These are phyloP conservation scores for Trypanosoma platydactyli DNA, from an alignment of 208 protist species.

Conservation along the genomic window DNA sequence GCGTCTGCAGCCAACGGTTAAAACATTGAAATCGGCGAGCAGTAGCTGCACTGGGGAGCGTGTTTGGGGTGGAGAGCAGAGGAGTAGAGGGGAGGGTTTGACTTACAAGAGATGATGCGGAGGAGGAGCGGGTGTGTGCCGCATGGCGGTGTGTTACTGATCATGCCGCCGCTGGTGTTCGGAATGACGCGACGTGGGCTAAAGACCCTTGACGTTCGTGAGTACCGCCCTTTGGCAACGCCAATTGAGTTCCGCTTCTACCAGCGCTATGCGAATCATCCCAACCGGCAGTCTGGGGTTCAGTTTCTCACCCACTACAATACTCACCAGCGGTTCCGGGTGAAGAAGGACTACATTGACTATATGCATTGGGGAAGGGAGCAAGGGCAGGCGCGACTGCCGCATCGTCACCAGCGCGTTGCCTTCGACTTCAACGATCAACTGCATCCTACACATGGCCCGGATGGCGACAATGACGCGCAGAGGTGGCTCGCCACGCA, in stretches of 20 bases:
- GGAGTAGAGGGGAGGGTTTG: not conserved
- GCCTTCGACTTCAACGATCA: slow-evolving; percentile 90
- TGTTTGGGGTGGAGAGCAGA: slow-evolving; percentile 2
- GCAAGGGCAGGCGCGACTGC: slow-evolving; percentile 87
- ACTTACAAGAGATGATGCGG: slow-evolving; percentile 32
- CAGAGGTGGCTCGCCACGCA: slow-evolving; percentile 65
- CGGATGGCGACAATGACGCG: not conserved
- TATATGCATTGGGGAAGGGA: slow-evolving; percentile 92
- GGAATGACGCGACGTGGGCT: slow-evolving; percentile 43
- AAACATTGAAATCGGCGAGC: not conserved
- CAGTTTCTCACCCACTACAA: slow-evolving; percentile 92
- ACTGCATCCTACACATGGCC: slow-evolving; percentile 66
- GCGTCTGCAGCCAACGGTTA: not conserved
- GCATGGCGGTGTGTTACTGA: slow-evolving; percentile 19
- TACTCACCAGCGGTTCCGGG: slow-evolving; percentile 85
- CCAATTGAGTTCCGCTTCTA: slow-evolving; percentile 93
- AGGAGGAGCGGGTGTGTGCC: slow-evolving; percentile 20
- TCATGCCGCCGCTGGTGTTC: slow-evolving; percentile 1
- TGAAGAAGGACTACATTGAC: slow-evolving; percentile 91
- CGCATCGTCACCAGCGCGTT: slow-evolving; percentile 88
- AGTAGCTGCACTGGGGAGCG: not conserved
- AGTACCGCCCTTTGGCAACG: slow-evolving; percentile 78
- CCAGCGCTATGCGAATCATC: slow-evolving; percentile 90
- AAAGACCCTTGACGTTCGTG: slow-evolving; percentile 86
- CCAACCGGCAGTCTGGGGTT: slow-evolving; percentile 83